phyloP scores from a whole-genome alignment of 106 monocot species.

The Ottelia alismoides region DNA sequence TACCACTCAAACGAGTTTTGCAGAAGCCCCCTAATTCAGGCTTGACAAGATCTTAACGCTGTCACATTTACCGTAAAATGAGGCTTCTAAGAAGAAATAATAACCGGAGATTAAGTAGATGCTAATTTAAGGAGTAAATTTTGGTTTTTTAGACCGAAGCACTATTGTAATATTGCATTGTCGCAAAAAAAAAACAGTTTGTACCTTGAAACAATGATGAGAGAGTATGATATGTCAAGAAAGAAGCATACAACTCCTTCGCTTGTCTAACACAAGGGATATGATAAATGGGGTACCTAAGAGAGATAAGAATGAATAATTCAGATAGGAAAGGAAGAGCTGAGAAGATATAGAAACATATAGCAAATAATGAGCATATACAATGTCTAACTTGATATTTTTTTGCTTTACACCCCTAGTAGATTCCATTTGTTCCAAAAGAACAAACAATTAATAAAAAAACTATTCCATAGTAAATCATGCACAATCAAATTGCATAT shows the following conservation, averaged over 20 bases:
- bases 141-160: too few species aligned
- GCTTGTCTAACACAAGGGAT: constrained; percentile 41
- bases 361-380: not conserved
- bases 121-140: too few species aligned
- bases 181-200: too few species aligned
- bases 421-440: not conserved
- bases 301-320: not conserved
- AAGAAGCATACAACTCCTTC: constrained; percentile 52
- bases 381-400: too few species aligned
- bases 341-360: not conserved
- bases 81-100: too few species aligned
- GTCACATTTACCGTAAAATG: too few species aligned
- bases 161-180: too few species aligned
- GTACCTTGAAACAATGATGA: constrained; percentile 84
- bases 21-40: too few species aligned
- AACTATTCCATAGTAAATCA: not conserved
- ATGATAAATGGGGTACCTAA: constrained; percentile 86
- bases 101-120: too few species aligned
- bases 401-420: too few species aligned
- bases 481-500: not conserved
- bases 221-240: constrained; percentile 80
- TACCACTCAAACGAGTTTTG: too few species aligned
- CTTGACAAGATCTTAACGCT: too few species aligned
- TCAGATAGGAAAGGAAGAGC: not conserved
- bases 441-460: not conserved